Evolutionary conservation across 2,329 filamentous ascomycete species (phyloP).

Genomic region (Verticillium dahliae): DNA sequence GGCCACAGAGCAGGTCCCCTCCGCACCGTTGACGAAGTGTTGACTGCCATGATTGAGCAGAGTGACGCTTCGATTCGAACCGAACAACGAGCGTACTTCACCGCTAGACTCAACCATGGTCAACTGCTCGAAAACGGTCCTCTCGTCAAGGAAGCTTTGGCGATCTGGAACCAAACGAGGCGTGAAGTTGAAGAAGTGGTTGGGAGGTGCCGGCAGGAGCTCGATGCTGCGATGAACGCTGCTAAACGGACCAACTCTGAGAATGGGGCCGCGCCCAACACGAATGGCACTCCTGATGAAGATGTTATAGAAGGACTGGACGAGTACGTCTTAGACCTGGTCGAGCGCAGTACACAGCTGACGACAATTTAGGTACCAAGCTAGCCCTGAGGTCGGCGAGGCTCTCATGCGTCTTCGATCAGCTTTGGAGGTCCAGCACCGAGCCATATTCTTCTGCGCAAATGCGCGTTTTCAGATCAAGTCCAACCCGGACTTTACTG

Average conservation of each 20-base stretch:
- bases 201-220: conserved; percentile 54
- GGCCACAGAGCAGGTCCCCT: conserved; percentile 61
- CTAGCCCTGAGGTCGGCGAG: conserved; percentile 41
- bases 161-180: conserved; percentile 59
- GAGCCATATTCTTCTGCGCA: conserved; percentile 76
- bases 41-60: conserved; percentile 87
- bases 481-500: conserved; percentile 56
- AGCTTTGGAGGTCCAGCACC: conserved; percentile 74
- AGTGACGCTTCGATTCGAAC: conserved; percentile 60
- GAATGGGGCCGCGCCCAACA: conserved; percentile 23
- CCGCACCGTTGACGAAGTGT: conserved; percentile 76
- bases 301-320: conserved; percentile 27
- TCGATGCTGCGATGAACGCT: conserved; percentile 41
- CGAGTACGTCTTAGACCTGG: conserved; percentile 23
- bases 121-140: conserved; percentile 75
- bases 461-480: conserved; percentile 83
- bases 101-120: conserved; percentile 59
- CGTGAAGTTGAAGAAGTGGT: conserved; percentile 47
- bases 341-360: conserved; percentile 47
- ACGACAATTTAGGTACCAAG: conserved; percentile 55
- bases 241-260: conserved; percentile 3
- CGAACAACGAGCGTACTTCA: conserved; percentile 62
- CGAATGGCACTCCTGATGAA: not conserved
- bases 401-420: conserved; percentile 61
- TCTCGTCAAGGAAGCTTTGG: conserved; percentile 59